Percentiles rank a stretch among this genome's conserved stretches.
Conservation (phyloP, 2,329 filamentous ascomycete genomes). For the Pezizomycotina sp. region DNA sequence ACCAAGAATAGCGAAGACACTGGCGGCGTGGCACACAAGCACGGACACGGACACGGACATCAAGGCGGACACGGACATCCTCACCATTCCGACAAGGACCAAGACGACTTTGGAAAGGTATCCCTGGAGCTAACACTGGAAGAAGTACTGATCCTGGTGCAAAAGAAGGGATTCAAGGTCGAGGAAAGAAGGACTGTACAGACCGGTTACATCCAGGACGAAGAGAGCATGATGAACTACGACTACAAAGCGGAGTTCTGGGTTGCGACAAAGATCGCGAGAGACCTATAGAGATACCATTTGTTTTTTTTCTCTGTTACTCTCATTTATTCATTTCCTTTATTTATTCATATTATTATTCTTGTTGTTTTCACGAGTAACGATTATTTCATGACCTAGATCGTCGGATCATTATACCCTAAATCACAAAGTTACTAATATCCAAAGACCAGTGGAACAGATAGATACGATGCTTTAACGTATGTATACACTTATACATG, state of each 20-base stretch:
- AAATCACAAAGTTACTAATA: too few species aligned
- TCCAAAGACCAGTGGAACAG: too few species aligned
- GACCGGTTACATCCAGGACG: slow-evolving; percentile 76
- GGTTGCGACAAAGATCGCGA: slow-evolving; percentile 73
- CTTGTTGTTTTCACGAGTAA: too few species aligned
- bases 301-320: too few species aligned
- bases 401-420: too few species aligned
- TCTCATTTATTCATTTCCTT: too few species aligned
- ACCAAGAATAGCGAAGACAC: slow-evolving; percentile 34
- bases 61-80: slow-evolving; percentile 27
- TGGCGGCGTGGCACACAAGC: slow-evolving; percentile 29
- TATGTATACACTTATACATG: too few species aligned
- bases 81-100: background rate
- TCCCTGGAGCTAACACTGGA: slow-evolving; percentile 79
- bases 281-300: too few species aligned
- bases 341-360: too few species aligned
- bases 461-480: too few species aligned
- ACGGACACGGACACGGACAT: slow-evolving; percentile 37
- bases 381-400: too few species aligned
- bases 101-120: slow-evolving; percentile 37
- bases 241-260: slow-evolving; percentile 67
- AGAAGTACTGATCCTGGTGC: slow-evolving; percentile 63
- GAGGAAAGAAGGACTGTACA: slow-evolving; percentile 43
- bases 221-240: slow-evolving; percentile 69
- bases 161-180: slow-evolving; percentile 59